These are phyloP conservation scores for Fusarium denticulatum DNA, from an alignment of 2,329 filamentous ascomycete genomes.

Conservation along the genomic window DNA sequence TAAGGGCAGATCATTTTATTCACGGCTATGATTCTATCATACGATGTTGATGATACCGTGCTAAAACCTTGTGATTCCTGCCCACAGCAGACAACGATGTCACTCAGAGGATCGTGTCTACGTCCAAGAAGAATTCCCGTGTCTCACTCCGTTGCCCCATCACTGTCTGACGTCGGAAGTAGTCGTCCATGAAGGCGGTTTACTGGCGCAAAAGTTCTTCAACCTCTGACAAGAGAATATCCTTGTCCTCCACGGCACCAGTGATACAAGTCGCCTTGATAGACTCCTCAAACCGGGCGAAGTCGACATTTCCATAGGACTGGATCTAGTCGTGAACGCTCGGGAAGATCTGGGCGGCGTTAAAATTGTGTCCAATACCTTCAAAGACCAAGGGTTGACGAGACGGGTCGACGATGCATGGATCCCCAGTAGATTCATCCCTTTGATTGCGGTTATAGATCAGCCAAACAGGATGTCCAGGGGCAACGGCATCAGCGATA, in stretches of 20 bases:
- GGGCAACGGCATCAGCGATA: neutral
- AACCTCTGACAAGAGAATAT: rapidly evolving
- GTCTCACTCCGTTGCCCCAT: neutral
- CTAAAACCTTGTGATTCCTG: neutral
- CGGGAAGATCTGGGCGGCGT: neutral
- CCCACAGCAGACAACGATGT: neutral
- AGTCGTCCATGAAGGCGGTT: neutral
- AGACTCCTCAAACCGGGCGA: neutral
- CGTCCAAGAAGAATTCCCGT: neutral
- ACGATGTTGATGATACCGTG: no score
- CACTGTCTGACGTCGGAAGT: neutral
- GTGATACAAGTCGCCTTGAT: neutral
- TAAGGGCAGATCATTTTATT: no score
- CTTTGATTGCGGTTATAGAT: rapidly evolving
- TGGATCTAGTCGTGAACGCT: neutral
- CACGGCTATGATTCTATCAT: no score
- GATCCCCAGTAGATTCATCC: neutral
- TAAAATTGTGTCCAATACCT: neutral
- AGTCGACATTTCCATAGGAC: neutral
- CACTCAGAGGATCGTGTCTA: neutral
- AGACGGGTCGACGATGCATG: rapidly evolving
- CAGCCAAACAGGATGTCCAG: neutral
- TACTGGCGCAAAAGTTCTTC: neutral
- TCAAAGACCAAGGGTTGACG: rapidly evolving
- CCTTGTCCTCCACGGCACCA: neutral